Evolutionary conservation across 140 eudicot genomes (phyloP), one percentile per base, ranked within the genome.

Genomic region (Senecio squalidus): DNA sequence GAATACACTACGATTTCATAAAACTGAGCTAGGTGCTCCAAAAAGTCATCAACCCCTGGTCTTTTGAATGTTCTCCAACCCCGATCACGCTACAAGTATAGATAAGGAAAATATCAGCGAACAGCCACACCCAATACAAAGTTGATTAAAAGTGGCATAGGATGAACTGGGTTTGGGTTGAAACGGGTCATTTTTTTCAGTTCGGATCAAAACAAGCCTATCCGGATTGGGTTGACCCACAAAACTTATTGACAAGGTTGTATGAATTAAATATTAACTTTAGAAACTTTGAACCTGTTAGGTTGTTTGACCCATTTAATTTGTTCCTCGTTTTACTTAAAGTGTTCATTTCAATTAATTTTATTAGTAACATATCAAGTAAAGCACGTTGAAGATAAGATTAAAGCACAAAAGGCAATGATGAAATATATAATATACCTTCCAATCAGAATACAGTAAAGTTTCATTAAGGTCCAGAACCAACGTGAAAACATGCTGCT

Each of bases 41-140:
- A 64, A 51, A 92, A 92, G 66, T 75, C 89, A 72, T 92, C 95
- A 21, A 92, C 95, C 33, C 98, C 96, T 11, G 98, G 98, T 55
- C 98, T 75, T 70, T 92, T 92, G 50, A 86, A 84, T 30, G 98
- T 86, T 81, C 89, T 76, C 98, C 98, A 92, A 58, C 98, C 98
- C 63, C 96, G 75, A 45, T 92, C 98, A 79, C 95, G 96, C 98
- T 91, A 62, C 44, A 29, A 3, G 10, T 13, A 30, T 46, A 60
- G 31, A 41, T 51, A 62, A 52, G 6, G 17, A 17, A 61, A 25
- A 62, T 20, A 44, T 20, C 34, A 66, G 41, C n/a, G 14, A 51
- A 23, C 1, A 44, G 48, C 30, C 29, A 70, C 33, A 60, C 30
- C 55, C n/a, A 8, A 67, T 16, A 49, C 56, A 45, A 16, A 5